Evolutionary conservation across 2,329 filamentous ascomycete genomes (phyloP).

Genomic region (Claviceps pazoutovae): DNA sequence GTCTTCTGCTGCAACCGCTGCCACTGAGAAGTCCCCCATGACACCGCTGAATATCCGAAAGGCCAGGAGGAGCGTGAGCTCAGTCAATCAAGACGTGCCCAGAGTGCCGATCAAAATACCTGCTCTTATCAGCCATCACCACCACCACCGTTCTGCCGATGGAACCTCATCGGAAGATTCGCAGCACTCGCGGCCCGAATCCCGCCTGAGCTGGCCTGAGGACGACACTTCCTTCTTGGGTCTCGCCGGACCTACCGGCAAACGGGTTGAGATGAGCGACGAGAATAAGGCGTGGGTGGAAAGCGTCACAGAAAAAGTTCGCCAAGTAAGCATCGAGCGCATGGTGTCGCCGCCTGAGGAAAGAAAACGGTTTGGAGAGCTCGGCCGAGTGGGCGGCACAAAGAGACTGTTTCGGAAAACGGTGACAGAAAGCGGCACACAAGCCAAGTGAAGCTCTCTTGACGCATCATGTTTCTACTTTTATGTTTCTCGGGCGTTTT

Average conservation of each 20-base stretch:
- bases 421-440: constrained; percentile 9
- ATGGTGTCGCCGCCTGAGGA: constrained; percentile 16
- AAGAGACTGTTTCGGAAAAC: constrained; percentile 53
- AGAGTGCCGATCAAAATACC: constrained; percentile 30
- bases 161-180: constrained; percentile 32
- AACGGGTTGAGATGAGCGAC: constrained; percentile 51
- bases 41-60: constrained; percentile 42
- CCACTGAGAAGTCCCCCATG: constrained; percentile 22
- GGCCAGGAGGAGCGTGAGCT: constrained; percentile 32
- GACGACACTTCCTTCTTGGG: constrained; percentile 48
- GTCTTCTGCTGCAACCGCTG: constrained; percentile 22
- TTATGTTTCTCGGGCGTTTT: too few species aligned
- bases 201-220: constrained; percentile 42
- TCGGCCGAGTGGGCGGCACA: constrained; percentile 59
- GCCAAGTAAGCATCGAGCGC: constrained; percentile 50
- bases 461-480: neutral
- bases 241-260: constrained; percentile 55
- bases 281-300: constrained; percentile 72
- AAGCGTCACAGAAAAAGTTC: constrained; percentile 67
- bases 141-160: constrained; percentile 14
- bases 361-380: constrained; percentile 45
- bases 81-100: constrained; percentile 17
- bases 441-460: constrained; percentile 10
- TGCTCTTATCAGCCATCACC: constrained; percentile 15
- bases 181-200: constrained; percentile 35